These are phyloP conservation scores for Ambispora gerdemannii DNA, from an alignment of 192 early-diverging fungal species.

Conservation along the genomic window DNA sequence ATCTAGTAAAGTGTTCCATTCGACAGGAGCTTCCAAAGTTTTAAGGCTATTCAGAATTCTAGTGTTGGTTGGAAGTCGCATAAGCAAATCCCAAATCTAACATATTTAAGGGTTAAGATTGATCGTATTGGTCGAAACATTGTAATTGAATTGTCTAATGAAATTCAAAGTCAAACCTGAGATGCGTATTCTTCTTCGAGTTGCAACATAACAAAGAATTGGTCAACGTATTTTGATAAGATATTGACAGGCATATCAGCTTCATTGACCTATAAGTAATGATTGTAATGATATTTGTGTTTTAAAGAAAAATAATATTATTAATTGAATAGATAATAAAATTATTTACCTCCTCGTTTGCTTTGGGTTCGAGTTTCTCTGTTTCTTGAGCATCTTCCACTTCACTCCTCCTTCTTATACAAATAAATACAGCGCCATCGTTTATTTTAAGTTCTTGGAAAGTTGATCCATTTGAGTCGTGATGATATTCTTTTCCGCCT, in stretches of 20 bases:
- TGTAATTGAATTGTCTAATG: background rate
- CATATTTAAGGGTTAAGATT: background rate
- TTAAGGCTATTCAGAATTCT: slow-evolving; percentile 32
- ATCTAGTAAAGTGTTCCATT: slow-evolving; percentile 41
- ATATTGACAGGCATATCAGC: slow-evolving; percentile 40
- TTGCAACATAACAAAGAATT: slow-evolving; percentile 39
- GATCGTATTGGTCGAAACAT: background rate
- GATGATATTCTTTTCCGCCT: slow-evolving; percentile 37
- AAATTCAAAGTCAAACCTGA: slow-evolving; percentile 30
- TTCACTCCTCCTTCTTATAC: slow-evolving; percentile 29
- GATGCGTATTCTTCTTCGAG: slow-evolving; percentile 46
- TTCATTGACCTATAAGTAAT: slow-evolving; percentile 29
- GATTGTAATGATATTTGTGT: too few species aligned
- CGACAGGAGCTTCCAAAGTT: slow-evolving; percentile 31
- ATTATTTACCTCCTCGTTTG: slow-evolving; percentile 9
- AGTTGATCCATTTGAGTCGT: slow-evolving; percentile 34
- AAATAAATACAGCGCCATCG: slow-evolving; percentile 37
- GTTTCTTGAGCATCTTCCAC: background rate
- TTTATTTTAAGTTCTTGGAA: slow-evolving; percentile 42
- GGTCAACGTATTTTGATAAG: slow-evolving; percentile 42
- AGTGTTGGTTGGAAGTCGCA: slow-evolving; percentile 41
- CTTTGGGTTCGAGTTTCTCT: background rate
- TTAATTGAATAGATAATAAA: background rate
- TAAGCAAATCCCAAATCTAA: slow-evolving; percentile 35
- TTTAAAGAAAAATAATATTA: too few species aligned